Conservation (phyloP, 257 asterid genomes). For the Gentiana macrophylla region DNA sequence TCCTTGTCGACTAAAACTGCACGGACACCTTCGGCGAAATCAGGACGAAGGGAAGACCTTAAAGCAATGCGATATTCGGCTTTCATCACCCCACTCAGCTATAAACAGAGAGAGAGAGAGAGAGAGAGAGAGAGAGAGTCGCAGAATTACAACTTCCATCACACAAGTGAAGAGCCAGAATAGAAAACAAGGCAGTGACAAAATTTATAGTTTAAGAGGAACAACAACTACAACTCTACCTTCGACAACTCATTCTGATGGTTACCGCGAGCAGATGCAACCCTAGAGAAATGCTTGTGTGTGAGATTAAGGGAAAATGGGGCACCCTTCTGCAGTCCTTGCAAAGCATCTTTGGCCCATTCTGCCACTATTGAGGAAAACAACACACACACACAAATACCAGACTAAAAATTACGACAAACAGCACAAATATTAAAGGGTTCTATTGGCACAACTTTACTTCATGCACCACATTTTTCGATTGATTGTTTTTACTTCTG, state of each 20-base stretch:
- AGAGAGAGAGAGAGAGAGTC: slow-evolving; percentile 6
- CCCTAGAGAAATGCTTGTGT: slow-evolving; percentile 53
- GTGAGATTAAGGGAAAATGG: slow-evolving; percentile 92
- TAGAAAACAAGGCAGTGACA: slow-evolving; percentile 6
- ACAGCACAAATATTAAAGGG: too few relatives aligned
- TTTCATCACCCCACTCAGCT: slow-evolving; percentile 89
- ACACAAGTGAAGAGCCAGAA: slow-evolving; percentile 1
- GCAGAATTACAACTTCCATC: slow-evolving; percentile 6
- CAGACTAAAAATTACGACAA: too few relatives aligned
- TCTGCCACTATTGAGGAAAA: slow-evolving; percentile 59
- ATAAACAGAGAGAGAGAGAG: slow-evolving; percentile 5
- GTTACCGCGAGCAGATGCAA: slow-evolving; percentile 59
- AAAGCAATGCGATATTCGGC: slow-evolving; percentile 74
- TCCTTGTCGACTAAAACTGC: slow-evolving; percentile 96
- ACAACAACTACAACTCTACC: slow-evolving; percentile 27
- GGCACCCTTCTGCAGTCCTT: slow-evolving; percentile 85
- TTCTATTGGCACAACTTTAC: too few relatives aligned
- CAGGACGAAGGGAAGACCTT: slow-evolving; percentile 68
- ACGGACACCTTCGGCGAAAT: slow-evolving; percentile 88
- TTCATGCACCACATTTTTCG: too few relatives aligned
- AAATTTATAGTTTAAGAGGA: slow-evolving; percentile 1
- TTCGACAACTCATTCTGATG: slow-evolving; percentile 44
- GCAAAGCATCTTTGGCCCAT: slow-evolving; percentile 95
- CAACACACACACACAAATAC: neutral
- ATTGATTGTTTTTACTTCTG: too few relatives aligned